Percentiles rank a stretch among this genome's conserved stretches.
Conservation (phyloP, 2,329 filamentous ascomycete genomes). For the Simplicillium sp. region DNA sequence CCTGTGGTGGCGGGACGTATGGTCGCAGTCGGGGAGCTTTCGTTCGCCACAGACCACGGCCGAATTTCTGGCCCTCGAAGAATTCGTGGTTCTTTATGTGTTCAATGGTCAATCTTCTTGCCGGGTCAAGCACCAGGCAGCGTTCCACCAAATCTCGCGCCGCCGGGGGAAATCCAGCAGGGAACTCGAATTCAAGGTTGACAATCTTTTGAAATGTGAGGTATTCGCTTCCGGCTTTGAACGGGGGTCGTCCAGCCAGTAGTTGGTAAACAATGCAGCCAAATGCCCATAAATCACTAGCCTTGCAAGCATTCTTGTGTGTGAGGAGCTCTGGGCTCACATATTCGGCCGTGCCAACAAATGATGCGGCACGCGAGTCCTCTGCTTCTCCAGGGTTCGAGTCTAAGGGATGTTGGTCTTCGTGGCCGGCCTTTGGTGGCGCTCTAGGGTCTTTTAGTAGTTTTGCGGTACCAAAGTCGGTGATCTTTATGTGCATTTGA, state of each 20-base stretch:
- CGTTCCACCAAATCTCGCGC: slow-evolving; percentile 87
- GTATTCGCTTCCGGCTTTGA: slow-evolving; percentile 94
- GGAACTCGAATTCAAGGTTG: slow-evolving; percentile 86
- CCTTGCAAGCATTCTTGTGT: slow-evolving; percentile 94
- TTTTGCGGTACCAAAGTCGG: slow-evolving; percentile 97
- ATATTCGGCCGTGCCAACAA: slow-evolving; percentile 96
- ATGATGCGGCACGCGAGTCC: slow-evolving; percentile 75
- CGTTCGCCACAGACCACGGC: slow-evolving; percentile 75
- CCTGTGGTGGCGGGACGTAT: slow-evolving; percentile 68
- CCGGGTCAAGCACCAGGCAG: slow-evolving; percentile 79
- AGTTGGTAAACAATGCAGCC: slow-evolving; percentile 97
- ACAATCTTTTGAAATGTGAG: slow-evolving; percentile 98
- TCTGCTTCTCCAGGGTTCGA: slow-evolving; percentile 30
- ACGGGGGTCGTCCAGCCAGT: slow-evolving; percentile 88
- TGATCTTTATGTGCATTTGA: slow-evolving; percentile 97
- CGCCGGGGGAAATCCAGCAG: slow-evolving; percentile 73
- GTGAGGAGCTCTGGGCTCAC: slow-evolving; percentile 95
- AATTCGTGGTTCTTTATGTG: slow-evolving; percentile 96
- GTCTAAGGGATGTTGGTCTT: no score
- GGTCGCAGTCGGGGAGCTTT: slow-evolving; percentile 82
- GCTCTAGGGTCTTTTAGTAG: slow-evolving; percentile 46
- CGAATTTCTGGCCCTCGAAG: slow-evolving; percentile 80
- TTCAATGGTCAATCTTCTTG: slow-evolving; percentile 77
- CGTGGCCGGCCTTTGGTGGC: slow-evolving; percentile 23
- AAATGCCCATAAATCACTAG: slow-evolving; percentile 96